Evolutionary conservation across 202 grass and related monocot genomes (phyloP).

Genomic region (Saccharum hybrid): DNA sequence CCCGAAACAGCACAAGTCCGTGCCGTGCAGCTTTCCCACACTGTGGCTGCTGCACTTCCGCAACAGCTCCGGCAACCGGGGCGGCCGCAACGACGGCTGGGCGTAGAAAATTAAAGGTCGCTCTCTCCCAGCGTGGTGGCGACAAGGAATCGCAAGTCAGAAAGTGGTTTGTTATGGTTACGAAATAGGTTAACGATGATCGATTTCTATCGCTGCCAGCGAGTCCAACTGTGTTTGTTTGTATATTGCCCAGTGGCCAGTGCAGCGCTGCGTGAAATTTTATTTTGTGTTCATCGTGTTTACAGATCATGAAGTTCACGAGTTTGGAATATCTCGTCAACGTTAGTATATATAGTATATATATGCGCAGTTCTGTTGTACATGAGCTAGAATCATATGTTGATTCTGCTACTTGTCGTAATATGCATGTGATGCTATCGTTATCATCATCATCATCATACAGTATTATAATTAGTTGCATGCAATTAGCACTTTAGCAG

Average conservation of each 20-base stretch:
- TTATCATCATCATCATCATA: neutral
- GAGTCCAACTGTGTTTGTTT: constrained; percentile 4
- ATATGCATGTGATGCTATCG: neutral
- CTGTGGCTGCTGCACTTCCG: constrained; percentile 53
- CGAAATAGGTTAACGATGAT: neutral
- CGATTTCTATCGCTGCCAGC: neutral
- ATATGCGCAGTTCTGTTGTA: neutral
- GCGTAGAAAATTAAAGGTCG: constrained; percentile 21
- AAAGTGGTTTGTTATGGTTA: constrained; percentile 43
- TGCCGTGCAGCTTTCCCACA: constrained; percentile 24
- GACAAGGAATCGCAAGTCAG: constrained; percentile 13
- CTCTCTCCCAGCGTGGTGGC: neutral
- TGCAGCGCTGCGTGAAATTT: neutral
- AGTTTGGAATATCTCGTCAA: neutral
- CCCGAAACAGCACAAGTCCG: neutral
- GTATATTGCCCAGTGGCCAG: constrained; percentile 13
- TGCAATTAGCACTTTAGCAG: neutral
- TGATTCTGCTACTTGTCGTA: neutral
- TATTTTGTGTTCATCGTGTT: neutral
- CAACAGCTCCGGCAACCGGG: constrained; percentile 31
- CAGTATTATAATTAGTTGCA: neutral
- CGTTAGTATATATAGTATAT: neutral
- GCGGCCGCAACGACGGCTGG: neutral
- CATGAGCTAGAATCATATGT: neutral
- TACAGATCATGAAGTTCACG: neutral